Base-by-base conservation (phyloP, 371 early-diverging fungal genomes). In the Mucor velutinosus region DNA sequence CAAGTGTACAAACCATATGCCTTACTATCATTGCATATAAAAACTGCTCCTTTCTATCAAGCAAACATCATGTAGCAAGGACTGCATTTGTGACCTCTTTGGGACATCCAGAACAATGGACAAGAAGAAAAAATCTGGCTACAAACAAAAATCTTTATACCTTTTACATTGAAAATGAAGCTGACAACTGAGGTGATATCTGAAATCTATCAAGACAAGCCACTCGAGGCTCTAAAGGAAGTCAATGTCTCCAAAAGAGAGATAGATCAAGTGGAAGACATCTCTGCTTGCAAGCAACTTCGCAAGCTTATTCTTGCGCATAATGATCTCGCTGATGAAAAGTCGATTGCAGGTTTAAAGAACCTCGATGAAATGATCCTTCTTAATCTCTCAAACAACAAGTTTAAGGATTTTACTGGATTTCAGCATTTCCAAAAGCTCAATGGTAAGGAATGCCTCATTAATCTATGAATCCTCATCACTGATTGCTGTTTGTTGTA, bases 231-330 rank as follows among this genome's bases (percentile, higher is more conserved):
- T 41, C 65, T 89, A 60, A 84, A 78, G 59, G 82, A 84, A 17
- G 66, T 89, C 51, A 80, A 85, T 56, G 70, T 83, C 25, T 71
- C 82, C 21, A 79, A 82, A 64, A 88, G 85, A 72, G 89, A 79
- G 10, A 86, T 95, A 35, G 78, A 80, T 51, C 78, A 76, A 43
- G 75, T 93, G 39, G 91, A 89, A 15, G 92, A 92, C 72, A 81
- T 95, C 35, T 90, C 92, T 17, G 70, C 69, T 23, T 90, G 90
- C 62, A 73, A 82, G 56, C 79, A 82, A 60, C 77, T 94, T 27
- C 88, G 89, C 61, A 92, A 90, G 70, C 76, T 95, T 35, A 86
- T 87, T 67, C 78, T 95, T 4, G 76, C 88, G n/a, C 72, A 85
- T 51, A 95, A 95, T 76, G 64, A 66, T 7, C 77, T 95, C 19